Base-by-base conservation (phyloP, 139 green algal genomes). In the Monoraphidium neglectum region DNA sequence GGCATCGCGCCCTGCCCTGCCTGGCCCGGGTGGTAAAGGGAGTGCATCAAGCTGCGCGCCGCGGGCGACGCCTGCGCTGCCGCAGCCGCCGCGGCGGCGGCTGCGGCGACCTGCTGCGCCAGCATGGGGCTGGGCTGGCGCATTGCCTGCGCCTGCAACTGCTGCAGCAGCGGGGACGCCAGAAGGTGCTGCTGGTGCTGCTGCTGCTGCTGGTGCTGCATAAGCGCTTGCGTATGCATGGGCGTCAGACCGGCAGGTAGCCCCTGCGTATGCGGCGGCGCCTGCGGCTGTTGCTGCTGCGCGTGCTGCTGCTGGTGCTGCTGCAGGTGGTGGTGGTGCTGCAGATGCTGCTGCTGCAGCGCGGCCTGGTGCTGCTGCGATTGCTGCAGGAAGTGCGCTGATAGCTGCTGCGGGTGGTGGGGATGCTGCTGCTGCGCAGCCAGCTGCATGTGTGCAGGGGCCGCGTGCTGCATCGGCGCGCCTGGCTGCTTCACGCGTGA, bases 111-210 rank as follows among this genome's bases (percentile, higher is more conserved):
- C 43, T 51, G 43, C 43, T 51, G 43, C 8, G 8, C 43, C 43
- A 51, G 8, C 8, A 51, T 8, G 12, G 43, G 43, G 43, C 43
- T 51, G 43, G 43, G 12, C 43, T 51, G 43, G 8, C 8, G 43
- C 54, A 30, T 6, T 10, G 12, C 21, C 54, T 30, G 54, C 54
- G 15, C 12, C 54, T 61, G 54, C 54, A 4, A 16, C 49, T 38
- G 66, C 40, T 40, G 38, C 30, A 63, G 68, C 30, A 28, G 66
- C 16, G 66, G 70, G 38, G 70, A 43, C 70, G 68, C 10, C 37
- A 60, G 30, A 38, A 62, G 72, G 38, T 68, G 36, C 72, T 70
- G 60, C 60, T 69, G 71, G 24, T 49, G 18, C 60, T 60, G 28
- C 18, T 36, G 61, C 40, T 60, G 60, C 35, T 70, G 72, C 62